Percentiles rank a stretch among this genome's conserved stretches.
phyloP scores from a whole-genome alignment of 2,329 filamentous ascomycete genomes.

The Claviceps purpurea region DNA sequence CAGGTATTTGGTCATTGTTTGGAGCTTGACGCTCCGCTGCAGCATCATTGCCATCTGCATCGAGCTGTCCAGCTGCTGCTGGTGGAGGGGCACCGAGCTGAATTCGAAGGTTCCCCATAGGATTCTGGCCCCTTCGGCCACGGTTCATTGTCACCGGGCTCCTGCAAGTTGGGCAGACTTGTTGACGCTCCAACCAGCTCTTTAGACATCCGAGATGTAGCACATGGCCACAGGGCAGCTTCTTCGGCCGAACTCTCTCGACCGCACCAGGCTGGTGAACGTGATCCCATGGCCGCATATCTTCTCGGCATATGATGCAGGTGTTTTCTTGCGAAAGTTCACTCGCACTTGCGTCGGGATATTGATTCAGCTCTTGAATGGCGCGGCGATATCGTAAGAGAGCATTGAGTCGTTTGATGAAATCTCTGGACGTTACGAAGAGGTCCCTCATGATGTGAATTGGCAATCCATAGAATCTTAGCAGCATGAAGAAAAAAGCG shows the following conservation, averaged over 20 bases:
- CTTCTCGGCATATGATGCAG: constrained; percentile 94
- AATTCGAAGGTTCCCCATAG: constrained; percentile 17
- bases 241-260: constrained; percentile 81
- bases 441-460: constrained; percentile 95
- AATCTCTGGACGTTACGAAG: constrained; percentile 85
- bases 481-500: constrained; percentile 83
- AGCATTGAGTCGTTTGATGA: constrained; percentile 77
- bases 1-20: constrained; percentile 9
- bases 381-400: constrained; percentile 84
- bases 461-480: constrained; percentile 86
- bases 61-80: constrained; percentile 6
- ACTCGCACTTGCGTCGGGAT: constrained; percentile 78
- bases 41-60: constrained; percentile 5
- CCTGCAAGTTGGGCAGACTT: constrained; percentile 91
- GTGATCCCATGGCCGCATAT: constrained; percentile 72
- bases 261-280: constrained; percentile 50
- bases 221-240: constrained; percentile 90
- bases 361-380: constrained; percentile 86
- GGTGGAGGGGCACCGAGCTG: constrained; percentile 15
- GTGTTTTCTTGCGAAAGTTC: constrained; percentile 80
- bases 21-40: constrained; percentile 5
- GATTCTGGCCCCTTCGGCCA: constrained; percentile 14
- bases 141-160: constrained; percentile 47
- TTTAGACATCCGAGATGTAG: constrained; percentile 88
- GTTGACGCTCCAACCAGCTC: constrained; percentile 93